phyloP scores from a whole-genome alignment of 257 asterid genomes.

The Linaria vulgaris region DNA sequence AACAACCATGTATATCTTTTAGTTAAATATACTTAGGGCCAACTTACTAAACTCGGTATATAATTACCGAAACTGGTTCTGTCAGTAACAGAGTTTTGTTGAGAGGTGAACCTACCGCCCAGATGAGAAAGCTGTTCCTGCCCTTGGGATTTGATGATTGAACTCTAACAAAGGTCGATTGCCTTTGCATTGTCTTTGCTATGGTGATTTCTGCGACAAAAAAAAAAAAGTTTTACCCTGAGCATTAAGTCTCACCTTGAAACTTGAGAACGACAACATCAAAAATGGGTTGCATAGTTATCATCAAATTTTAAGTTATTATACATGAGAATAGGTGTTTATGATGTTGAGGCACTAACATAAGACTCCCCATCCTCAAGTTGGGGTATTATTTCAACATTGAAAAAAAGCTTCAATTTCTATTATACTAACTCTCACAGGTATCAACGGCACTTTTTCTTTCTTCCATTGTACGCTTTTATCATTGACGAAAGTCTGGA shows the following conservation, averaged over 20 bases:
- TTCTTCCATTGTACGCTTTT: no score
- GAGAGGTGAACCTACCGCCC: slow-evolving; percentile 47
- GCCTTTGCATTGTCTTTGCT: slow-evolving; percentile 58
- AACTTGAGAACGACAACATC: neutral
- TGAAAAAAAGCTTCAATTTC: slow-evolving; percentile 15
- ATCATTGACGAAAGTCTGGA: no score
- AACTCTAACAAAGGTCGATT: slow-evolving; percentile 58
- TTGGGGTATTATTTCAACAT: neutral
- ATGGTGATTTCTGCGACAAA: slow-evolving; percentile 43
- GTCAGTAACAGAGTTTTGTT: neutral
- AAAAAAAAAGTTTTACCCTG: neutral
- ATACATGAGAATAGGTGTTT: no score
- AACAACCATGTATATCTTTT: no score
- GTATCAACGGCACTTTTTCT: no score
- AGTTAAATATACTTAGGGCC: neutral
- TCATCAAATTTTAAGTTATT: neutral
- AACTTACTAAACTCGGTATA: neutral
- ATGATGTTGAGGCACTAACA: slow-evolving; percentile 5
- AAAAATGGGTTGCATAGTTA: slow-evolving; percentile 1
- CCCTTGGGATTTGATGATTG: slow-evolving; percentile 52
- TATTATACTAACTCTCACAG: neutral
- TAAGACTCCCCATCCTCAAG: slow-evolving; percentile 2
- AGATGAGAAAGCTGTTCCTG: slow-evolving; percentile 43
- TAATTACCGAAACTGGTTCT: neutral
- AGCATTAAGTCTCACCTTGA: no score